Base-by-base conservation (phyloP, 2,329 filamentous ascomycete species). In the Colletotrichum sublineola region DNA sequence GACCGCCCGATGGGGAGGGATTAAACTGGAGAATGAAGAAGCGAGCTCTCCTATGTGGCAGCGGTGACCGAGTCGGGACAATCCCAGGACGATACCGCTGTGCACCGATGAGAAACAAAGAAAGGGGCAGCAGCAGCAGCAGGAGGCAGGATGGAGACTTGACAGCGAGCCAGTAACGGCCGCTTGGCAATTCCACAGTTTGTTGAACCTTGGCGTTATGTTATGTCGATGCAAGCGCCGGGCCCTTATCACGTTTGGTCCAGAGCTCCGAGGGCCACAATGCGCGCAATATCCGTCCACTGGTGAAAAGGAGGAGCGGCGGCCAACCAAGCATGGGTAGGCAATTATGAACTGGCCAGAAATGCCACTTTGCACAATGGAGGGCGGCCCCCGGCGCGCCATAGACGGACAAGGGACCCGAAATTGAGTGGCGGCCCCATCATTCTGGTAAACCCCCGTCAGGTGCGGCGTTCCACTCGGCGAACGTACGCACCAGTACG, bases 1-100 rank as follows among this genome's bases (percentile, higher is more conserved):
- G 65, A 7, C 65, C 44, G 57, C 40, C 69, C 69, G 53, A 71
- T 60, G 69, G 63, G 69, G 24, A 24, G 65, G 65, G 55, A 68
- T 71, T 71, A 68, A 68, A 53, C 53, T 71, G 69, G 69, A 71
- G 69, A 58, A 60, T 48, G 36, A 48, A 55, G 65, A 71, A 71
- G 69, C 65, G 69, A 71, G 65, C 58, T 58, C 18, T 68, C 14
- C 38, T 48, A 31, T 58, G 58, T 63, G 58, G 68, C 36, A 68
- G 64, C 20, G 24, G 20, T 31, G 68, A 6, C 44, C 42, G 68
- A 71, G 68, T 68, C 68, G 68, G 68, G 65, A 58, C 68, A 46
- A 68, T 71, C 68, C 68, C 36, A 55, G 68, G 2, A 36, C 33
- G 33, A 36, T 36, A 68, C 52, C 31, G 52, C 65, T 42, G 29